Percentiles rank a stretch among this genome's conserved stretches.
Evolutionary conservation across 2,329 filamentous ascomycete species (phyloP).

Genomic region (Zymoseptoria crescenta): DNA sequence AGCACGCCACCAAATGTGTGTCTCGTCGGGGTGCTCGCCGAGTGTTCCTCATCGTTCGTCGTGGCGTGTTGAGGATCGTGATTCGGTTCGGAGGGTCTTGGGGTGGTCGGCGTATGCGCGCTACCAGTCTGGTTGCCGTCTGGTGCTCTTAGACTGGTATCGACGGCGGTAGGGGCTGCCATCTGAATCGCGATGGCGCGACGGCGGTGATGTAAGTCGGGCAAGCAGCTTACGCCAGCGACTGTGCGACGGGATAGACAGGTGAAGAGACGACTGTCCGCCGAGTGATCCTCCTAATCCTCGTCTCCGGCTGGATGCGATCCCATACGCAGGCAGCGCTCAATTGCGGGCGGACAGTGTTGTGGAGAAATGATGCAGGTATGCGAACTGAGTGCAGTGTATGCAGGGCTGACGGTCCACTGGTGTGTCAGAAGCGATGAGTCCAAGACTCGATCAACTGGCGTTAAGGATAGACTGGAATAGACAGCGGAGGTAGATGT

Average conservation of each 20-base stretch:
- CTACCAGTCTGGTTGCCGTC: constrained; percentile 42
- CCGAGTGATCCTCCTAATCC: background rate
- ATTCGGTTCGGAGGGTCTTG: constrained; percentile 38
- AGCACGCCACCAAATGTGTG: constrained; percentile 41
- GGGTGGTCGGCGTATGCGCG: constrained; percentile 51
- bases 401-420: constrained; percentile 4
- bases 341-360: background rate
- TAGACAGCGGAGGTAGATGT: constrained; percentile 6
- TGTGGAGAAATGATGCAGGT: background rate
- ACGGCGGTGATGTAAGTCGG: constrained; percentile 4
- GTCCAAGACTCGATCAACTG: constrained; percentile 7
- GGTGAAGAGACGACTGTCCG: background rate
- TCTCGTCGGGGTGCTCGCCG: constrained; percentile 57
- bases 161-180: constrained; percentile 35
- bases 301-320: background rate
- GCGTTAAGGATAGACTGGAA: constrained; percentile 15
- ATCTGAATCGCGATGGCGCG: constrained; percentile 14
- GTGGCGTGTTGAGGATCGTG: constrained; percentile 31
- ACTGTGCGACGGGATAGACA: constrained; percentile 13
- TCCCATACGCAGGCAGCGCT: background rate
- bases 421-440: background rate
- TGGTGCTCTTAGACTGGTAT: constrained; percentile 23
- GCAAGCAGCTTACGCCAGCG: constrained; percentile 13
- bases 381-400: background rate
- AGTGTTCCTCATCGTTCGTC: constrained; percentile 32